phyloP scores from a whole-genome alignment of 768 basidiomycete species.

The Lentinus tigrinus region DNA sequence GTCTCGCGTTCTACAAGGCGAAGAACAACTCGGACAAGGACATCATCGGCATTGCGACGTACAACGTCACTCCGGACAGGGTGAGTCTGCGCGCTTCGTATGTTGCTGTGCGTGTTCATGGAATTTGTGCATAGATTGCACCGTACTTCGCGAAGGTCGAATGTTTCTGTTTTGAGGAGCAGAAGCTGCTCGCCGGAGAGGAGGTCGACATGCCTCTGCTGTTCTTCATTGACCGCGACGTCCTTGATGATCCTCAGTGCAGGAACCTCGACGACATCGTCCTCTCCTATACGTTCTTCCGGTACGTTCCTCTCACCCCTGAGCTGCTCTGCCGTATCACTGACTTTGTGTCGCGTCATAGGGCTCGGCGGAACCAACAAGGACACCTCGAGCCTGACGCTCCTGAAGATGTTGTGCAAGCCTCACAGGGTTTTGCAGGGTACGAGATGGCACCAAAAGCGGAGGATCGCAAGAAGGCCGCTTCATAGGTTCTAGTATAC shows the following conservation, averaged over 20 bases:
- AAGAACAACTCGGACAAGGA: constrained; percentile 83
- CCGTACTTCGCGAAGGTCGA: constrained; percentile 99
- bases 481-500: background rate
- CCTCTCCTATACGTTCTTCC: constrained; percentile 96
- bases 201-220: constrained; percentile 98
- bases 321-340: background rate
- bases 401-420: constrained; percentile 71
- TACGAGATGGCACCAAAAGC: constrained; percentile 50
- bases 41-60: constrained; percentile 97
- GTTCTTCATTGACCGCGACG: constrained; percentile 98
- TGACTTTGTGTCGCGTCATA: constrained; percentile 28
- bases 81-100: constrained; percentile 46
- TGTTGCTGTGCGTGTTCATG: background rate
- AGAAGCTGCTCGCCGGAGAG: constrained; percentile 89
- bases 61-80: constrained; percentile 97
- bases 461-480: constrained; percentile 27
- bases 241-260: constrained; percentile 89
- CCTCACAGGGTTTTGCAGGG: constrained; percentile 71
- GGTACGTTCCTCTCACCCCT: constrained; percentile 44
- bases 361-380: constrained; percentile 80
- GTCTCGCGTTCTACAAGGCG: constrained; percentile 93
- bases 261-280: constrained; percentile 88
- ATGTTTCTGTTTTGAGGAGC: constrained; percentile 99
- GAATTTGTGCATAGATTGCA: constrained; percentile 63
- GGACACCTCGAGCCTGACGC: constrained; percentile 94